phyloP scores from a whole-genome alignment of 78 protist genomes.

The Dictyostelium capitatum region DNA sequence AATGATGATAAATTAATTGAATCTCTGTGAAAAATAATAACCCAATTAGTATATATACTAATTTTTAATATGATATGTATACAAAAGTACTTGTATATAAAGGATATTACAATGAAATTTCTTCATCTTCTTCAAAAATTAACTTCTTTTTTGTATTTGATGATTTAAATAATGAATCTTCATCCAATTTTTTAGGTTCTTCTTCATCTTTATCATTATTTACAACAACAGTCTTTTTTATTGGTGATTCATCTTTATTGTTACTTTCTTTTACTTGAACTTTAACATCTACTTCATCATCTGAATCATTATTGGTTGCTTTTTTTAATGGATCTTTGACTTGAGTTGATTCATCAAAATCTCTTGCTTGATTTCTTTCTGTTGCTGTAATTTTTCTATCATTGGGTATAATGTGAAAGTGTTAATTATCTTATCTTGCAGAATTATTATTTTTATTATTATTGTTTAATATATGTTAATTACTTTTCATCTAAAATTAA shows the following conservation, averaged over 20 bases:
- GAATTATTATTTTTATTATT: neutral
- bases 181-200: constrained; percentile 28
- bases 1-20: constrained; percentile 17
- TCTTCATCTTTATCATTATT: neutral
- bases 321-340: constrained; percentile 60
- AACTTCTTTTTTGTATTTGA: neutral
- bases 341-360: neutral
- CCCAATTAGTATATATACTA: neutral
- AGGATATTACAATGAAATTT: constrained; percentile 38
- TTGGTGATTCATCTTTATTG: neutral
- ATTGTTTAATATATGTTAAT: neutral
- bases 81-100: no score
- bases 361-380: constrained; percentile 52
- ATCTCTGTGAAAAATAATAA: neutral
- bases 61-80: neutral
- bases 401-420: neutral
- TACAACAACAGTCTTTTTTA: neutral
- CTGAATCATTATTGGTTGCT: neutral
- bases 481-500: constrained; percentile 45
- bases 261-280: neutral
- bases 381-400: constrained; percentile 7
- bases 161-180: constrained; percentile 46
- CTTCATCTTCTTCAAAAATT: constrained; percentile 50
- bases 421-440: neutral
- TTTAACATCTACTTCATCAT: neutral